Evolutionary conservation across 2,329 filamentous ascomycete genomes (phyloP), one percentile per base, ranked within the genome.

Genomic region (Tolypocladium album): DNA sequence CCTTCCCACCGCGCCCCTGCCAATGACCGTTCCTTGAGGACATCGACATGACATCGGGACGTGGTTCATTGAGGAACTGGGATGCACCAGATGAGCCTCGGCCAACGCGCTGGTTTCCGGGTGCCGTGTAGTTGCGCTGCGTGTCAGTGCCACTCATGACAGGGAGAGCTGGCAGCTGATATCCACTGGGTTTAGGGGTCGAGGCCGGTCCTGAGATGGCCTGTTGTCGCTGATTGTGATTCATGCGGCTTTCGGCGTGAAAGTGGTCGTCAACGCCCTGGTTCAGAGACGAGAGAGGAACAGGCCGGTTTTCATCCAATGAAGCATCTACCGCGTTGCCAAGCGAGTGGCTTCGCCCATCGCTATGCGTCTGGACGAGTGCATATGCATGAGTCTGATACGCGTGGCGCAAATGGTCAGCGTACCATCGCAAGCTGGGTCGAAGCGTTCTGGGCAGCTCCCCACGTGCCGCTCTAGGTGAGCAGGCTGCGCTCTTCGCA

Each of bases 111-210:
- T 31, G 39, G n/a, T n/a, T 7, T 2, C 34, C 42, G 8, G 56
- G 52, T 11, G 56, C 52, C 4, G 59, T 60, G 50, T 58, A 58
- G 56, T 60, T 56, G 40, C 59, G 59, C 59, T 56, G 56, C 6
- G 39, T 20, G 11, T 12, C 4, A 15, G 5, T 40, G 20, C 5
- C 31, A 3, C 12, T 40, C 2, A 36, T n/a, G 11, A 13, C 8
- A 3, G 20, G 31, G 17, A 52, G 56, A 22, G 50, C 5, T 11
- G 56, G 50, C 27, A 50, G 20, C 17, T 38, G 47, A 2, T 11
- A 20, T 8, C 11, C 12, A n/a, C 7, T 24, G 20, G 13, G 22
- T 13, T 24, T 7, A 36, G 36, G 17, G 8, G 4, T 15, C 20
- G 31, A 20, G 2, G 4, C 20, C 3, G 20, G 31, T n/a, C 20